Percentiles rank a stretch among this genome's conserved stretches.
phyloP scores from a whole-genome alignment of 2,329 filamentous ascomycete species.

The Talaromyces islandicus region DNA sequence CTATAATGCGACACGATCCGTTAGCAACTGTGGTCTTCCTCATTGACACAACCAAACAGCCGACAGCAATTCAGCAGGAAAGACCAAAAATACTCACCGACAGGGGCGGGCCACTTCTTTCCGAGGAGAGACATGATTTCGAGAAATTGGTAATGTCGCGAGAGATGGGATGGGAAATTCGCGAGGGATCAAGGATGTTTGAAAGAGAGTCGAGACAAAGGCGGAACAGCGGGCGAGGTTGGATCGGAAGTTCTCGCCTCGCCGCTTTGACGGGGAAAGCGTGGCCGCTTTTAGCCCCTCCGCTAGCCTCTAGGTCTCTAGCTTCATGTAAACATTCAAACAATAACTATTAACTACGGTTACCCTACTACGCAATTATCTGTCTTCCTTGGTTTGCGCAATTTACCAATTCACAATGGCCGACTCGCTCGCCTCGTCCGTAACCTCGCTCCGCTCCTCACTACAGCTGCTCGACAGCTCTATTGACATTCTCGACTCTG shows the following conservation, averaged over 20 bases:
- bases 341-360: too few relatives aligned
- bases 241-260: conserved; percentile 22
- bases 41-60: not conserved
- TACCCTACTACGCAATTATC: not conserved
- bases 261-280: conserved; percentile 14
- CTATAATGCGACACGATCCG: conserved; percentile 45
- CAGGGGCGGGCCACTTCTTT: conserved; percentile 76
- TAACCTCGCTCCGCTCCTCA: conserved; percentile 55
- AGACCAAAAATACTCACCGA: conserved; percentile 57
- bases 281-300: conserved; percentile 25
- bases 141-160: not conserved
- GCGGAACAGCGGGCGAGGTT: conserved; percentile 30
- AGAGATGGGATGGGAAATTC: conserved; percentile 3
- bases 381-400: not conserved
- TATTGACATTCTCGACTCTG: conserved; percentile 56
- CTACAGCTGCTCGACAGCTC: conserved; percentile 58
- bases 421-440: conserved; percentile 52
- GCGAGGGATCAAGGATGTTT: conserved; percentile 16
- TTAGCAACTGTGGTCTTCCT: conserved; percentile 23
- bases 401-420: conserved; percentile 24
- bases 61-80: not conserved
- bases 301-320: conserved; percentile 11
- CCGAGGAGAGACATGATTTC: conserved; percentile 65
- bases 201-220: conserved; percentile 24
- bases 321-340: conserved; percentile 21